Conservation (phyloP, 805 yeast species). For the Ogataea degrootiae region DNA sequence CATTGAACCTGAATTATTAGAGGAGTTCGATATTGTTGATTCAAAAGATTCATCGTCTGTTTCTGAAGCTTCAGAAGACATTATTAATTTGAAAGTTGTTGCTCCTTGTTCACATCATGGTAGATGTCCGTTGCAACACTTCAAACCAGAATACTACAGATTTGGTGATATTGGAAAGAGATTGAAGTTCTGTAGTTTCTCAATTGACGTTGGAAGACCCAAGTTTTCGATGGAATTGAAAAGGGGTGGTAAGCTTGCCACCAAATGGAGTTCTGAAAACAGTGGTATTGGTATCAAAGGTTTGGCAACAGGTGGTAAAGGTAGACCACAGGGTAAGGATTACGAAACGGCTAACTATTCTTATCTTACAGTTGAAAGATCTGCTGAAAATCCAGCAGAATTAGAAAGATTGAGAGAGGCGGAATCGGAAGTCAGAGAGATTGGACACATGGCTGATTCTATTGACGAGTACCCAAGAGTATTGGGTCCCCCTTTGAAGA, state of each 20-base stretch:
- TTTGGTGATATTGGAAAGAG: constrained; percentile 50
- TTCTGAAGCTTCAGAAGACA: constrained; percentile 9
- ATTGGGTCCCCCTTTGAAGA: constrained; percentile 64
- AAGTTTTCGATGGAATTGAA: constrained; percentile 76
- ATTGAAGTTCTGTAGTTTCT: constrained; percentile 71
- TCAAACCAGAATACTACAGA: constrained; percentile 62
- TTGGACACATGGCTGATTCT: constrained; percentile 25
- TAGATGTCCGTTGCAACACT: constrained; percentile 78
- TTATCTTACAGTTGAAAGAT: constrained; percentile 67
- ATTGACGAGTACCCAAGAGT: constrained; percentile 65
- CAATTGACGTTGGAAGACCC: constrained; percentile 72
- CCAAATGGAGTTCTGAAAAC: constrained; percentile 60
- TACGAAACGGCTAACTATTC: constrained; percentile 69
- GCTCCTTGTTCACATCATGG: constrained; percentile 93
- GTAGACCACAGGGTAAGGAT: constrained; percentile 68
- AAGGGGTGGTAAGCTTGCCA: constrained; percentile 69
- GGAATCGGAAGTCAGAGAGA: constrained; percentile 12
- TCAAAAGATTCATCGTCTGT: constrained; percentile 1
- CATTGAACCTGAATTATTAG: constrained; percentile 23
- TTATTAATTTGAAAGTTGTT: constrained; percentile 54
- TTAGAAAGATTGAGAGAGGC: constrained; percentile 14
- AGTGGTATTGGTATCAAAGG: constrained; percentile 52
- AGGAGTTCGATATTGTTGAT: constrained; percentile 19
- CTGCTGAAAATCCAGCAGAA: constrained; percentile 34
- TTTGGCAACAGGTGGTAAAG: constrained; percentile 58